phyloP scores from a whole-genome alignment of 73 alveolate species.

The Tetrahymena malaccensis region DNA sequence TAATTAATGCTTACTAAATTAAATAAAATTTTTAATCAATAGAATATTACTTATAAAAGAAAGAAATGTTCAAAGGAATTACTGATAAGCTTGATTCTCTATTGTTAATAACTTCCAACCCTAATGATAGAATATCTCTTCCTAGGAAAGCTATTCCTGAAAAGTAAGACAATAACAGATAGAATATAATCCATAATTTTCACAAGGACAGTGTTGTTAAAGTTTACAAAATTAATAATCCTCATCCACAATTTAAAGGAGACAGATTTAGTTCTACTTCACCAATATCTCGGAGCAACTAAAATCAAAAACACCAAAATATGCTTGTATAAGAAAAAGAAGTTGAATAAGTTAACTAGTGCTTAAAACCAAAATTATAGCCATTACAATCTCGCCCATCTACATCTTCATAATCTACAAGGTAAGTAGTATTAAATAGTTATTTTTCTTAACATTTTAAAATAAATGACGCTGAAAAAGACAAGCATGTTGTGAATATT shows the following conservation, averaged over 20 bases:
- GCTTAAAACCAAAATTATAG: not conserved
- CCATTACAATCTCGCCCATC: not conserved
- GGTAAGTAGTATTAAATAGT: not conserved
- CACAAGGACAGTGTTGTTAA: not conserved
- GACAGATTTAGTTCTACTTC: not conserved
- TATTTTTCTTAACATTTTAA: too few species aligned
- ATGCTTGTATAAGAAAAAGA: not conserved
- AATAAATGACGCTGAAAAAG: too few species aligned
- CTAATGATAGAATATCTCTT: not conserved
- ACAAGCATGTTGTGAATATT: too few species aligned
- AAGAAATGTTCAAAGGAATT: not conserved
- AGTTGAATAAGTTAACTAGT: not conserved
- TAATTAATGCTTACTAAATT: not conserved
- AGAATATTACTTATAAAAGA: not conserved
- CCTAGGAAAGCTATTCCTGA: not conserved
- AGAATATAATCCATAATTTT: not conserved
- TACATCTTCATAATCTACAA: not conserved
- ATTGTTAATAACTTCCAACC: not conserved
- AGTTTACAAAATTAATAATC: not conserved
- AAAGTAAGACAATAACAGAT: not conserved
- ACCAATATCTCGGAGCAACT: not conserved
- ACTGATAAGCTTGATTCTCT: not conserved
- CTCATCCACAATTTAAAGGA: not conserved
- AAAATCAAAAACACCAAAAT: not conserved
- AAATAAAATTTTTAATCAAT: not conserved